Evolutionary conservation across 2,329 filamentous ascomycete genomes (phyloP).

Genomic region (Mycogone perniciosa): DNA sequence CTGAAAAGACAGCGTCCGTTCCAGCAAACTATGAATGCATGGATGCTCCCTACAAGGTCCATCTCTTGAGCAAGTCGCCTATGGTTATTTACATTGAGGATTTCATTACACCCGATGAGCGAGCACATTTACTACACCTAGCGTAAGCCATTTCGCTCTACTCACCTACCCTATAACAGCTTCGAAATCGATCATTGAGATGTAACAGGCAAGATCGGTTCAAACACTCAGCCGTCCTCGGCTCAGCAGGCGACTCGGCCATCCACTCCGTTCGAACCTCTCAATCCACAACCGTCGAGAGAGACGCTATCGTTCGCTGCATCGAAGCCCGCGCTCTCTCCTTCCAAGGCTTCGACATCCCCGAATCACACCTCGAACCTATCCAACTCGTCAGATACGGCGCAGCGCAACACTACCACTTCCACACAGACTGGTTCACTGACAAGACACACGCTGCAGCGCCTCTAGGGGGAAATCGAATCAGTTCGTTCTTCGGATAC

Average conservation of each 20-base stretch:
- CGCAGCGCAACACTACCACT: constrained; percentile 39
- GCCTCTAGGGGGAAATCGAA: constrained; percentile 37
- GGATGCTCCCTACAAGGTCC: constrained; percentile 34
- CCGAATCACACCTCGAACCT: constrained; percentile 36
- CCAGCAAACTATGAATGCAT: constrained; percentile 17
- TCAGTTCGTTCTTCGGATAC: constrained; percentile 43
- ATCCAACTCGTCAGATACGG: constrained; percentile 44
- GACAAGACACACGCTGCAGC: constrained; percentile 32
- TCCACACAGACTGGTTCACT: constrained; percentile 47
- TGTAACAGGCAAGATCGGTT: constrained; percentile 35
- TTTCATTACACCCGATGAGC: constrained; percentile 38
- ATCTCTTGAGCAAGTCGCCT: constrained; percentile 41
- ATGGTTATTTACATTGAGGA: constrained; percentile 43
- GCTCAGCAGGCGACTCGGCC: constrained; percentile 26
- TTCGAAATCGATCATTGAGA: neutral
- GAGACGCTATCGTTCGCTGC: constrained; percentile 38
- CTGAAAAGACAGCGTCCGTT: neutral
- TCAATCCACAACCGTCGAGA: constrained; percentile 36
- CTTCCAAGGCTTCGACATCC: constrained; percentile 39
- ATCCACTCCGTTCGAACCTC: constrained; percentile 37
- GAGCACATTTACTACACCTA: constrained; percentile 35
- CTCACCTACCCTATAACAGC: constrained; percentile 2
- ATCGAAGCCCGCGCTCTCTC: constrained; percentile 40
- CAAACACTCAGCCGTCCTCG: constrained; percentile 36
- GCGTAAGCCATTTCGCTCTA: constrained; percentile 26